Percentiles rank a stretch among this genome's conserved stretches.
Conservation (phyloP, 2,329 filamentous ascomycete species). For the Penicillium sp. region DNA sequence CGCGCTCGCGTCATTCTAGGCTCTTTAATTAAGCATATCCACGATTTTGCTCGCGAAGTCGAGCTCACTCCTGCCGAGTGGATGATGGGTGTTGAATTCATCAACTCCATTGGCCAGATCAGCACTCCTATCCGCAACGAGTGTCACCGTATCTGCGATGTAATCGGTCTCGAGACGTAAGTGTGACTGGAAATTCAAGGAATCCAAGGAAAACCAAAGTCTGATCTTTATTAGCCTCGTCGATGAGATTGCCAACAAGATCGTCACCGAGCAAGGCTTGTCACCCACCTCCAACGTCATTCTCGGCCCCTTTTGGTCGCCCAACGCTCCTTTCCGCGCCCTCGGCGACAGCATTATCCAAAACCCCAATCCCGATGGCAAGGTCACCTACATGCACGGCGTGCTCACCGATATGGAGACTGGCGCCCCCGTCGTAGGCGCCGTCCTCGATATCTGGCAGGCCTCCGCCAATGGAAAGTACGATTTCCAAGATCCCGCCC, state of each 20-base stretch:
- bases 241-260: conserved; percentile 71
- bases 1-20: conserved; percentile 61
- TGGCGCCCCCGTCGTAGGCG: conserved; percentile 60
- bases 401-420: conserved; percentile 61
- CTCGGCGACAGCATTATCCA: conserved; percentile 64
- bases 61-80: conserved; percentile 74
- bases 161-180: conserved; percentile 63
- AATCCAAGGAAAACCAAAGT: not conserved
- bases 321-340: conserved; percentile 67
- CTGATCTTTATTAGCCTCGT: conserved; percentile 47
- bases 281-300: conserved; percentile 70
- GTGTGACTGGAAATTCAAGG: not conserved
- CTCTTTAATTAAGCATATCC: conserved; percentile 65
- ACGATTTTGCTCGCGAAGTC: conserved; percentile 73
- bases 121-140: conserved; percentile 67
- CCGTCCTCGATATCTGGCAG: conserved; percentile 75
- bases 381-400: conserved; percentile 65
- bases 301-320: conserved; percentile 73
- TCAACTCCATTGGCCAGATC: conserved; percentile 69
- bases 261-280: conserved; percentile 56
- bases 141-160: conserved; percentile 66
- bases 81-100: conserved; percentile 68
- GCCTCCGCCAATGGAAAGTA: conserved; percentile 71
- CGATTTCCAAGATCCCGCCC: conserved; percentile 70
- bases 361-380: conserved; percentile 53